Base-by-base conservation (phyloP, 495 filamentous ascomycete genomes). In the Recurvomyces mirabilis region DNA sequence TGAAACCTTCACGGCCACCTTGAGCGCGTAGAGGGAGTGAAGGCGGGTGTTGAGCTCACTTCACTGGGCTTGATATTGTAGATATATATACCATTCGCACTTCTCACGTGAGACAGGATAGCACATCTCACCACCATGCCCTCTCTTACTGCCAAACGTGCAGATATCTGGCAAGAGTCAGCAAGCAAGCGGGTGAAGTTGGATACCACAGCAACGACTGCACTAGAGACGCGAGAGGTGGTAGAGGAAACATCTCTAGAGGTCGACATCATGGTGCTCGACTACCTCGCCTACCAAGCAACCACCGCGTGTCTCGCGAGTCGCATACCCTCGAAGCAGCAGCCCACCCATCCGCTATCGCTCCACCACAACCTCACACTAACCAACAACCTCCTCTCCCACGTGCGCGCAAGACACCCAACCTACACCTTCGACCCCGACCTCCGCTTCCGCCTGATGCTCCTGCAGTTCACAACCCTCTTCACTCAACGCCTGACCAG, bases 191-290 rank as follows among this genome's bases (percentile, higher is more conserved):
- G 34, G 13, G 15, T 21, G 6, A 15, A 20, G 9, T 20, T 37
- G 14, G 34, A 37, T 20, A 20, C 19, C 13, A 20, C 17, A 5
- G 13, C 19, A 21, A 15, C 19, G 17, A 20, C 19, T 13, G 34
- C 34, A 3, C 19, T 37, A 15, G 5, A 37, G 3, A 37, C 2
- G 2, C 5, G 14, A 37, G 36, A 14, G 13, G 33, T 35, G 5
- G 34, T 29, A 22, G 19, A 30, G 33, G 20, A 46, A 17, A 43
- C 43, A 7, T 33, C 48, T 6, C 22, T 54, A 9, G 68, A 72
- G 1, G 68, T 75, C 13, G 65, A 78, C 43, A 45, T 66, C 24
- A 59, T 71, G 53, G 72, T 74, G n/a, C 57, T 74, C 19, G 74
- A 78, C 47, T 76, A 77, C 47, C 47, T 75, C 10, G 41, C 68